phyloP scores from a whole-genome alignment of 108 stramenopile species.

The Fistulifera solaris region DNA sequence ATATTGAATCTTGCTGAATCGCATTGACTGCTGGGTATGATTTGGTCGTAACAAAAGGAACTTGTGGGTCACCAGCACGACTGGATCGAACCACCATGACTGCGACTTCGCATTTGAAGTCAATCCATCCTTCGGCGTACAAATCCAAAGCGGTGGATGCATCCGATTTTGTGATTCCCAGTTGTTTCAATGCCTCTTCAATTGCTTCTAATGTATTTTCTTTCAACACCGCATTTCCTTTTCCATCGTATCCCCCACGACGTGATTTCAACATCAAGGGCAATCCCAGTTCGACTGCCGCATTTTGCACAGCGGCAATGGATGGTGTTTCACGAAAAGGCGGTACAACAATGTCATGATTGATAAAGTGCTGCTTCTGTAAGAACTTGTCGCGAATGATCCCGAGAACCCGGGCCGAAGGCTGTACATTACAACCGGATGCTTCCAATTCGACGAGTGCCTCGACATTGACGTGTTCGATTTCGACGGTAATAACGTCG shows the following conservation, averaged over 20 bases:
- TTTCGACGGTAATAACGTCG: constrained; percentile 96
- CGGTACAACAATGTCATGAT: constrained; percentile 61
- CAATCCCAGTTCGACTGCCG: constrained; percentile 65
- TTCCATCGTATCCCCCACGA: constrained; percentile 93
- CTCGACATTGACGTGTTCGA: constrained; percentile 94
- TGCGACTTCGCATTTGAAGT: constrained; percentile 88
- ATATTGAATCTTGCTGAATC: constrained; percentile 92
- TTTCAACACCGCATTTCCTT: constrained; percentile 88
- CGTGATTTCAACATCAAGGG: constrained; percentile 96
- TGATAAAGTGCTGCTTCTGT: constrained; percentile 88
- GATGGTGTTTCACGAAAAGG: constrained; percentile 51
- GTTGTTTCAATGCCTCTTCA: constrained; percentile 34
- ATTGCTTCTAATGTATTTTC: constrained; percentile 46
- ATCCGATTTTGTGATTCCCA: constrained; percentile 32
- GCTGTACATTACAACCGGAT: constrained; percentile 84
- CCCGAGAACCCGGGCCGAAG: constrained; percentile 67
- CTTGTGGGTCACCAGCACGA: neutral
- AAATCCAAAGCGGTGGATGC: constrained; percentile 33
- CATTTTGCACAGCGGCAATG: constrained; percentile 49
- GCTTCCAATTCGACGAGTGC: constrained; percentile 70
- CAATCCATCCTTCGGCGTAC: constrained; percentile 95
- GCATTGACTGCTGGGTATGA: constrained; percentile 95
- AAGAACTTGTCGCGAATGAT: constrained; percentile 93
- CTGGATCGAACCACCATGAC: constrained; percentile 91
- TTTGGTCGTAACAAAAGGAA: constrained; percentile 36